Conservation (phyloP, 192 early-diverging fungal genomes). For the Umbelopsis sp. region DNA sequence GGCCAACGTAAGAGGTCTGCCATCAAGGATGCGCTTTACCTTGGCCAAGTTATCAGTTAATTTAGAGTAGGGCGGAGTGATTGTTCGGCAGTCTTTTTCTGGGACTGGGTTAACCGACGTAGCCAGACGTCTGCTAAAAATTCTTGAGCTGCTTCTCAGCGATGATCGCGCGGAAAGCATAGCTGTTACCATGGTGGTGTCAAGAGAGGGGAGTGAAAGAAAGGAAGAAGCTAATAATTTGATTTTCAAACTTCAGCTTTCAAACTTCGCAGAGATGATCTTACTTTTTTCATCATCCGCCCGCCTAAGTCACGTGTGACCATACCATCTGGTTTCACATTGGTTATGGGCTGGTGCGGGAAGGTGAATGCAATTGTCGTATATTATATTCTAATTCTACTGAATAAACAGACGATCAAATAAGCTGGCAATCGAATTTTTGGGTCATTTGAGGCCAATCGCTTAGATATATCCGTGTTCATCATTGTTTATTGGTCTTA, state of each 20-base stretch:
- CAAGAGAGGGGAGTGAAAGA: conserved; percentile 15
- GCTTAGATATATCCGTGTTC: too few relatives aligned
- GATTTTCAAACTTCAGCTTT: background rate
- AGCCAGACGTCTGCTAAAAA: conserved; percentile 23
- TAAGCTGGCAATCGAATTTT: too few relatives aligned
- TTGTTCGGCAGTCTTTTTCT: conserved; percentile 46
- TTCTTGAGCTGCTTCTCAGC: background rate
- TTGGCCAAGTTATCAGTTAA: conserved; percentile 48
- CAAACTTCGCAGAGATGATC: conserved; percentile 12
- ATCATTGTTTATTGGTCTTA: too few relatives aligned
- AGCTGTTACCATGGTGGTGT: conserved; percentile 12
- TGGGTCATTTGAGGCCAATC: too few relatives aligned
- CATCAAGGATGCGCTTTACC: conserved; percentile 52
- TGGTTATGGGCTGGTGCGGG: background rate
- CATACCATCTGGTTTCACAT: background rate
- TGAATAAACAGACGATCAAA: too few relatives aligned
- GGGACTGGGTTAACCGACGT: conserved; percentile 35
- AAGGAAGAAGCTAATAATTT: background rate
- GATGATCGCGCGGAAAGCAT: conserved; percentile 5
- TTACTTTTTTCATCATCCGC: conserved; percentile 16
- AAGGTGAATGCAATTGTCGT: too few relatives aligned
- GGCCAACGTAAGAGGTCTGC: conserved; percentile 80
- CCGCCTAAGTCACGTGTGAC: background rate
- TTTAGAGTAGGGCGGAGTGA: conserved; percentile 57
- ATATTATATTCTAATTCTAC: too few relatives aligned